Base-by-base conservation (phyloP, 169 alveolate species). In the Fabrea salina region DNA sequence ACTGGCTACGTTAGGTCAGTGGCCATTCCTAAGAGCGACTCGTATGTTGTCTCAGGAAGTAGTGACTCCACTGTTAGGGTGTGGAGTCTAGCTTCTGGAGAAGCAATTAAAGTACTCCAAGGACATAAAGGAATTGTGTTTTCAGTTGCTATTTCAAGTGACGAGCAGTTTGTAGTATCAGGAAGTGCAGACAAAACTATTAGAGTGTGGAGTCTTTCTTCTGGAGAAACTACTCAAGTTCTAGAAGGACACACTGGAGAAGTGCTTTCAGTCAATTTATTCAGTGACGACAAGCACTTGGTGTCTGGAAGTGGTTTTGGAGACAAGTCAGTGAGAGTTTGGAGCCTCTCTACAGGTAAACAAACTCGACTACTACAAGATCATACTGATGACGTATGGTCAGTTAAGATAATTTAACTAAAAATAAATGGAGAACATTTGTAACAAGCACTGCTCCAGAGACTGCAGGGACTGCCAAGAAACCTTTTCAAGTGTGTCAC, bases 101-200 rank as follows among this genome's bases (percentile, higher is more conserved):
- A 2, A 11, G 35, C 35, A 64, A 40, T 16, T 5, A 6, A 19
- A 35, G 5, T 0, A 6, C 4, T 35, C 5, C 37, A 33, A 37
- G 50, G 57, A 2, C 75, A 64, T 40, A 30, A 19, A 6, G 75
- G 19, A 5, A 41, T n/a, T 0, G n/a, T 64, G 3, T 5, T 13
- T 6, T 37, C 43, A 13, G 57, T 64, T 1, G 50, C 22, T 30
- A 40, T 30, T 0, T 39, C 75, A 8, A 39, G n/a, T 19, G 75
- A 76, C 53, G 76, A 51, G 8, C 30, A 75, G 16, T 47, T 41
- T 32, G 30, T 83, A 33, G 85, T 67, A 13, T 74, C 84, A 30
- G 89, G 81, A 43, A 71, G 83, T 35, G 61, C 80, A 58, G 89
- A 83, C 72, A 78, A 64, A 61, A 59, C 74, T 22, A 50, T 83